phyloP scores from a whole-genome alignment of 176 grass and related monocot genomes.

The Aegilops sharonensis region DNA sequence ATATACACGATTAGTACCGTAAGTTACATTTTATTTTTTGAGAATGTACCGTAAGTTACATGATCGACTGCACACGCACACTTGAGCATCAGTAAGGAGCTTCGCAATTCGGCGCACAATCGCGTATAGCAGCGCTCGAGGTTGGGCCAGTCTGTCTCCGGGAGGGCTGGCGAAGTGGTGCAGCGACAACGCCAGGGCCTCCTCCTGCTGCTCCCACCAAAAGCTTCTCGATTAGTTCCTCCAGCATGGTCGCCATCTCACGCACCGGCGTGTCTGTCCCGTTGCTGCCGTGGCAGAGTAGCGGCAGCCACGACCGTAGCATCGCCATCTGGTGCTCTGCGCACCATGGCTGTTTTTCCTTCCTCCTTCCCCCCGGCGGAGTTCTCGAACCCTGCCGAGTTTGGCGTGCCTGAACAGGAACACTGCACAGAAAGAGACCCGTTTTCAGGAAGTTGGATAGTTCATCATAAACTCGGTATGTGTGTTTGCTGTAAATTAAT shows the following conservation, averaged over 20 bases:
- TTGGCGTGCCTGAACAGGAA: constrained; percentile 69
- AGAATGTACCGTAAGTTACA: too few species aligned
- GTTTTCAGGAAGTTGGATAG: too few species aligned
- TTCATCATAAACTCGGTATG: too few species aligned
- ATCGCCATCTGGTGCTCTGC: constrained; percentile 28
- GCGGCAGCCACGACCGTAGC: constrained; percentile 67
- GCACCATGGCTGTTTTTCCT: neutral
- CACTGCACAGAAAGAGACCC: constrained; percentile 28
- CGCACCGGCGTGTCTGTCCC: constrained; percentile 61
- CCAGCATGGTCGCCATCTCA: constrained; percentile 57
- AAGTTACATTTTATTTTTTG: too few species aligned
- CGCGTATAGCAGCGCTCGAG: constrained; percentile 62
- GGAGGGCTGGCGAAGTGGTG: constrained; percentile 57
- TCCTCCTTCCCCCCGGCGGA: neutral
- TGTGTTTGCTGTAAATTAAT: too few species aligned
- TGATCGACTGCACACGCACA: neutral
- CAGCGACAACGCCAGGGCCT: constrained; percentile 66
- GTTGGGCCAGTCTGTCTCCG: constrained; percentile 64
- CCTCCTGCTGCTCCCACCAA: constrained; percentile 62
- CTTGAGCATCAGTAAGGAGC: constrained; percentile 17
- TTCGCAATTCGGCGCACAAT: constrained; percentile 62
- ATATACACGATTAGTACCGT: neutral
- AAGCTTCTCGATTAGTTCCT: constrained; percentile 65
- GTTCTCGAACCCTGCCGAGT: constrained; percentile 43
- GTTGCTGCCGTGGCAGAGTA: constrained; percentile 66